Evolutionary conservation across 352 stramenopile genomes (phyloP), one percentile per base, ranked within the genome.

Genomic region (Aphanomyces cochlioides): DNA sequence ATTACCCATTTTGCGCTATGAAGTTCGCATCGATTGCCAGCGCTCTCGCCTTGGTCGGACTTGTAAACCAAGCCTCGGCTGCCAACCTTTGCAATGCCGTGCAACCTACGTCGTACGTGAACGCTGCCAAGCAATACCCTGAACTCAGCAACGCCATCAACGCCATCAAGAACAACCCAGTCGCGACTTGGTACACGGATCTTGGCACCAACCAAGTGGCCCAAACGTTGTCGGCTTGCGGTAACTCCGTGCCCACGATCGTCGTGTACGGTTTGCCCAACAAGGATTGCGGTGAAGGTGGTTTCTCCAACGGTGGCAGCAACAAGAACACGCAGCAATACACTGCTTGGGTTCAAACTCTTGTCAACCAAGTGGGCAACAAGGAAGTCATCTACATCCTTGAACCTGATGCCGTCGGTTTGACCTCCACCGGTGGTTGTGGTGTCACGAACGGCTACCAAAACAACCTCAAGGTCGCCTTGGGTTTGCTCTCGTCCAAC

Each of bases 221-320:
- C 28, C 28, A 28, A 28, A 28, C 28, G 28, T 28, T 28, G 28
- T 28, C 28, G 2, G 28, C 28, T 28, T 28, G 28, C 28, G 28
- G 28, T 2, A 28, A 28, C 28, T 28, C 28, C 1, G 28, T 28
- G 28, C 28, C 28, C 28, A 28, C 28, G 28, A 43, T 79, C 12
- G 72, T 77, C 45, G 63, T 79, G 7, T 79, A 79, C 43, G 74
- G 74, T 50, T 68, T 79, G 28, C 74, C 74, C 4, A 73, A 79
- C 71, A 79, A 79, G 38, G 74, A 79, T 59, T 79, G 74, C 47
- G 72, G 76, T 19, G 72, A 61, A 36, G 80, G 72, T 34, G 63
- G 65, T 3, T 77, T 68, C 56, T 77, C 72, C 17, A 74, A 75
- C 61, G n/a, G 45, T 21, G 74, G 74, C 13, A 59, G 6, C 56